Evolutionary conservation across 352 stramenopile species (phyloP), one percentile per base, ranked within the genome.

Genomic region (Pythium utonaiense): DNA sequence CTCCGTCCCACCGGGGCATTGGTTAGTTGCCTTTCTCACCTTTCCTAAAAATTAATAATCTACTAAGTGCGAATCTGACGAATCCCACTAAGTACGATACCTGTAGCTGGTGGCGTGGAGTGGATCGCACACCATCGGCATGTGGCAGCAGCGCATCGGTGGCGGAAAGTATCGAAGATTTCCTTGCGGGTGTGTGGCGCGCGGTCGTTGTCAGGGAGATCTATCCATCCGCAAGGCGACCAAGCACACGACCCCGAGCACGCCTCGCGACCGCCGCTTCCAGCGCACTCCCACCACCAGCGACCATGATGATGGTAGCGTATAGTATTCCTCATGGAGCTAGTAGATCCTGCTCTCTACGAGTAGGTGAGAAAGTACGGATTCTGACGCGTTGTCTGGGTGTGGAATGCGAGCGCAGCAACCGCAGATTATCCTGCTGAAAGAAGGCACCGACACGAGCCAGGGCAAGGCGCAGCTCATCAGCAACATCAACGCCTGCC

Each of bases 391-490:
- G 10, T 31, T n/a, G 19, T 41, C 2, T 41, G n/a, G 25, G 24
- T 40, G 19, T 63, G 24, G 3, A 22, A 21, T 50, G 14, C 7
- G 16, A 45, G 42, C 42, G 31, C 66, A 93, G 82, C 91, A 97
- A 80, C 97, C 97, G 40, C 93, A 97, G 61, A 98, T 99, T 74
- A 99, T 99, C 64, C 83, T 99, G 63, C 89, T 99, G 17, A 93
- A 97, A 59, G 97, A 99, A 77, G 97, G 97, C 75, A 99, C 97
- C 27, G 97, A 99, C 85, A 98, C 95, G 31, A 98, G 93, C 57
- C 97, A 99, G 89, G 97, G 94, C 53, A 98, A 97, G 65, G 89
- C 85, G 34, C 93, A 98, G 78, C 80, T 98, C 51, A 96, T 98
- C 55, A 97, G 86, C 78, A 93, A 93, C 71, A 91, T 91, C 67